phyloP scores from a whole-genome alignment of 2,329 filamentous ascomycete genomes.

The Chaetomium olivaceum region DNA sequence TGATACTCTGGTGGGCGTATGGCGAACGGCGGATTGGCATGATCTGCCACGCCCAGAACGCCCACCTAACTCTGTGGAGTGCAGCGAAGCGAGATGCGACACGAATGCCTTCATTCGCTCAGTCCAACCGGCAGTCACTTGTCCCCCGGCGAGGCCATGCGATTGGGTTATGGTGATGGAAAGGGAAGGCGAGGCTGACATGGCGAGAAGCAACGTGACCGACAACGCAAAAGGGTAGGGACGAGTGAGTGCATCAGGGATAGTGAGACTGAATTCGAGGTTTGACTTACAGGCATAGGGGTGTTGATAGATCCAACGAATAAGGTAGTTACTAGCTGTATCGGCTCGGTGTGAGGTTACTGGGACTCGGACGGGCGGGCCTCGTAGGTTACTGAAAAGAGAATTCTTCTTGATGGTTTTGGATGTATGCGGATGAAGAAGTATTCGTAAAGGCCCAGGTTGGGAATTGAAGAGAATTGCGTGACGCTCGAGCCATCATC shows the following conservation, averaged over 20 bases:
- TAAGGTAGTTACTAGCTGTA: neutral
- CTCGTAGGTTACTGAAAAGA: neutral
- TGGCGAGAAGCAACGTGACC: conserved; percentile 14
- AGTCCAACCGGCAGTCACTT: conserved; percentile 14
- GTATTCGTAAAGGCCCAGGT: neutral
- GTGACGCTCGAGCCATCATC: conserved; percentile 9
- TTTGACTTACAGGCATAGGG: neutral
- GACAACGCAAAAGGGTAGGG: neutral
- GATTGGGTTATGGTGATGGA: conserved; percentile 14
- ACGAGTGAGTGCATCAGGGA: neutral
- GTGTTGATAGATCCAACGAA: neutral
- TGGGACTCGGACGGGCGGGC: too few species aligned
- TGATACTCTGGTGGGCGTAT: neutral
- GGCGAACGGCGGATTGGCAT: conserved; percentile 15
- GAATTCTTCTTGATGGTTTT: neutral
- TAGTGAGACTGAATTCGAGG: neutral
- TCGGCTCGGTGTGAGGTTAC: neutral
- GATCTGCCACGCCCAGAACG: conserved; percentile 20
- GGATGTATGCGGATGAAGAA: neutral
- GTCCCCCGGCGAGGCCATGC: neutral
- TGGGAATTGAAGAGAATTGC: neutral
- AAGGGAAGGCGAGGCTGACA: conserved; percentile 2
- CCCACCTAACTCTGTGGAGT: conserved; percentile 25
- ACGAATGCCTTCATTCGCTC: conserved; percentile 19
- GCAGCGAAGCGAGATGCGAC: conserved; percentile 24